A percentile compares a stretch with the other conserved stretches of the same genome.
Conservation (phyloP, 2,329 filamentous ascomycete genomes). For the Nothophaeocryptopus gaeumannii region DNA sequence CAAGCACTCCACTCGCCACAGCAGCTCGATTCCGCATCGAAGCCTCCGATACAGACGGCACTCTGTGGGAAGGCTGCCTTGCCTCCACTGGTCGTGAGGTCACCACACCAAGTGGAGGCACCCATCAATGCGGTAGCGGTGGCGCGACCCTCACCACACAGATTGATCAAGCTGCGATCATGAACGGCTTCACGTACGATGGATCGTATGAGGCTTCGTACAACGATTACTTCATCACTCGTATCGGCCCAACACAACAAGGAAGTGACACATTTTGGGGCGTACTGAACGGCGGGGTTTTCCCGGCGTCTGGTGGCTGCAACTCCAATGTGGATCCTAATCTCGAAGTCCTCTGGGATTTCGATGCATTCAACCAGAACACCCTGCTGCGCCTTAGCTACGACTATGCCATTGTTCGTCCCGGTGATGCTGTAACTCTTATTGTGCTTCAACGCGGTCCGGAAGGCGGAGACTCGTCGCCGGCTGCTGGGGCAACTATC, state of each 20-base stretch:
- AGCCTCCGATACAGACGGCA: conserved; percentile 13
- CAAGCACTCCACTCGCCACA: no score
- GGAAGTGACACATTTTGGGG: conserved; percentile 19
- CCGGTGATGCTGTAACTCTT: not conserved
- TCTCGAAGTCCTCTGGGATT: conserved; percentile 6
- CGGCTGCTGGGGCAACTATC: conserved; percentile 7
- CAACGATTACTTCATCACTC: conserved; percentile 24
- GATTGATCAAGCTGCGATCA: conserved; percentile 16
- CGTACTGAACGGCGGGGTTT: conserved; percentile 14
- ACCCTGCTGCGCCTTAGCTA: not conserved
- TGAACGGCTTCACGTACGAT: conserved; percentile 20
- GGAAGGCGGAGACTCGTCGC: not conserved
- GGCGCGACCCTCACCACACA: conserved; percentile 21
- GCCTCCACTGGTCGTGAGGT: conserved; percentile 15
- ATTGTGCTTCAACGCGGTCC: not conserved
- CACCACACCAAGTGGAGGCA: conserved; percentile 19
- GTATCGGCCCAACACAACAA: conserved; percentile 8
- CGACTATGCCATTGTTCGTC: not conserved
- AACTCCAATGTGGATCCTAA: conserved; percentile 4
- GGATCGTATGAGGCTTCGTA: conserved; percentile 13
- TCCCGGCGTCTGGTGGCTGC: conserved; percentile 19
- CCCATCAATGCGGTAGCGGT: conserved; percentile 21
- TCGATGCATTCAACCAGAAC: conserved; percentile 9
- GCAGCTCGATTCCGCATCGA: conserved; percentile 21
- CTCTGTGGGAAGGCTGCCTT: conserved; percentile 23